Conservation (phyloP, 2,329 filamentous ascomycete genomes). For the Phaeosphaeria sp. region DNA sequence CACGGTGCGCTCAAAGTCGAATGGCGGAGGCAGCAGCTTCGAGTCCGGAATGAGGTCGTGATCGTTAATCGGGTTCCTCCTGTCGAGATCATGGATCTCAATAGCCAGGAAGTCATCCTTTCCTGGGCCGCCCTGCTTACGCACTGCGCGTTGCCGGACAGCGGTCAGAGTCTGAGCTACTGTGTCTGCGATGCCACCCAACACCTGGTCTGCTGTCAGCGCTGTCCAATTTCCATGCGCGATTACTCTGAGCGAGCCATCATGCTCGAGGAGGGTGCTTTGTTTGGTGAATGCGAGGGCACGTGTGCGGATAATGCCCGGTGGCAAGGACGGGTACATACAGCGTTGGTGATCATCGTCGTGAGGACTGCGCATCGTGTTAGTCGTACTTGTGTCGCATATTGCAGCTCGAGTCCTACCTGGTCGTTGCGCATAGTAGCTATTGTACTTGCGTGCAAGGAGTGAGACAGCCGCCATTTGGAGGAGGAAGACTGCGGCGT, state of each 20-base stretch:
- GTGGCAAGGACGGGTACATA: constrained; percentile 52
- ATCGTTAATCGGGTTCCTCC: constrained; percentile 72
- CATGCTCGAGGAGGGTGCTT: background rate
- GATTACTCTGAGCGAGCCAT: background rate
- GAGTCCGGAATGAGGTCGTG: constrained; percentile 71
- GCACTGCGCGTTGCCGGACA: constrained; percentile 71
- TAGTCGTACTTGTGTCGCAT: constrained; percentile 11
- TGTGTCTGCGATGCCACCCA: constrained; percentile 95
- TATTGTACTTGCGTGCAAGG: constrained; percentile 86
- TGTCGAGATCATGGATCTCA: constrained; percentile 86
- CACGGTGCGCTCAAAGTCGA: constrained; percentile 93
- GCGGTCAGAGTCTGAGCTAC: constrained; percentile 92
- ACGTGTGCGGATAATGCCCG: constrained; percentile 7
- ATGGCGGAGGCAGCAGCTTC: constrained; percentile 74
- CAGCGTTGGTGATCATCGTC: constrained; percentile 98
- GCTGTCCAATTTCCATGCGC: background rate
- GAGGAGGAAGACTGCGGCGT: constrained; percentile 82
- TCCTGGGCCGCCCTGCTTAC: constrained; percentile 69
- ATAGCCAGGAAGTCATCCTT: constrained; percentile 79
- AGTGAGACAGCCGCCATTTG: constrained; percentile 87
- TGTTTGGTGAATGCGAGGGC: background rate
- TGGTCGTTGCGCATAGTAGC: constrained; percentile 90
- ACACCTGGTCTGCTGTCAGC: constrained; percentile 53
- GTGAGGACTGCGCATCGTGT: constrained; percentile 72
- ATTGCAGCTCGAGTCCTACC: constrained; percentile 57